Base-by-base conservation (phyloP, 2,329 filamentous ascomycete species). In the Apiospora phragmitis region DNA sequence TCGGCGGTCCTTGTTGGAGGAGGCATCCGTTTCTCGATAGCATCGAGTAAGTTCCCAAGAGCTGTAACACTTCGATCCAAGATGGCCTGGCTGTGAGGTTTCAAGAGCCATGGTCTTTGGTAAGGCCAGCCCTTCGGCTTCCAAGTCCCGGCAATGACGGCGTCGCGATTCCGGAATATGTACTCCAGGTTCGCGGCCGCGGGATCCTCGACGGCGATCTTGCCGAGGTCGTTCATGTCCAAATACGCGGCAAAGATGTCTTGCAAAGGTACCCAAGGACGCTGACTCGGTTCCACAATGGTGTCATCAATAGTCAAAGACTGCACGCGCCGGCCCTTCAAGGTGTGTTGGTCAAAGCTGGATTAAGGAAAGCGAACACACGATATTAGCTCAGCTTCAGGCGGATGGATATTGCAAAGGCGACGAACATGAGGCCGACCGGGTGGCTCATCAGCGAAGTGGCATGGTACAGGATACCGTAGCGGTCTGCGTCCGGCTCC, bases 301-400 rank as follows among this genome's bases (percentile, higher is more conserved):
- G 65, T 67, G 43, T 70, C 68, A 32, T 70, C 59, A 21, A 42
- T 70, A 4, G 62, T 70, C 43, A 70, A 38, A 18, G 59, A 70
- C 11, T 38, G 59, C 14, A 16, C 3, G 42, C 45, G 21, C 59
- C 24, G 62, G 12, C 35, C 62, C 26, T 38, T 70, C 16, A 65
- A n/a, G 14, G 55, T 51, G 55, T 69, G 18, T 9, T 69, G 51
- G 26, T 69, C 51, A 42, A 69, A 18, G 18, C 55, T 65, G 32
- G 14, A 43, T 47, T 3, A n/a, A 43, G 16, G 14, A 12, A 47
- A 51, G 47, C 47, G 16, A 11, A 26, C 24, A 26, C 24, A n/a
- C 26, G 6, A 26, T 16, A 26, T 65, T 65, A 69, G 29, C 38
- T 24, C 41, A 35, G 18, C 7, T n/a, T 21, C 2, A 21, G n/a